Base-by-base conservation (phyloP, 2,329 filamentous ascomycete genomes). In the Colletotrichum lindemuthianum region DNA sequence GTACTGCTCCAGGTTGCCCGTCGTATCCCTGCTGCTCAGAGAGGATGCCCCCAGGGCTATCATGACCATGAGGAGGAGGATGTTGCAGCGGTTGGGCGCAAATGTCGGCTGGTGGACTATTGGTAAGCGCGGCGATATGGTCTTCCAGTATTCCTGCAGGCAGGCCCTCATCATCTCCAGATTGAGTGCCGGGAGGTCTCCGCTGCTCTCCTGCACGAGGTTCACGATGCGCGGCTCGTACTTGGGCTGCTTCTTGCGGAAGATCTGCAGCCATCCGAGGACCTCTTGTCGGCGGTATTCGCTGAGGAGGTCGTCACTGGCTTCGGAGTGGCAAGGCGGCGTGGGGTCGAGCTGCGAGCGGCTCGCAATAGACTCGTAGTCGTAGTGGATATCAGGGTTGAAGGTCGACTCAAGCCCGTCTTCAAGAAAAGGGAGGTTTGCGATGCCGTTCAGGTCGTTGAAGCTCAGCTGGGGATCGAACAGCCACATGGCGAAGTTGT, bases 41-140 rank as follows among this genome's bases (percentile, higher is more conserved):
- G 92, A 94, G 1, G 90, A 90, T 7, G 93, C 93, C 3, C 93
- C 93, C 40, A 97, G 88, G 5, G 92, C 90, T 73, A 97, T 90
- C 79, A 97, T 93, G 13, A 91, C 88, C 59, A 97, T 82, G 34
- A 97, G 79, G 3, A 97, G 83, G 40, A 93, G 82, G 66, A 92
- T 88, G 0, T 91, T 90, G 51, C 92, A 94, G n/a, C 88, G 87
- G 69, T 92, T 90, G 7, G 91, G 86, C 4, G 89, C 90, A 75
- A 97, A 97, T 0, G 93, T 97, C 2, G 93, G 92, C 71, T 92
- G 91, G 73, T 97, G 93, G 43, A 97, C 82, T 63, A 97, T 94
- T 9, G 94, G 94, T 58, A 97, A 80, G 68, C 96, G 92, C 8
- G 92, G 89, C 67, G 95, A 93, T 60, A 96, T 92, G 71, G 92